Percentiles rank a stretch among this genome's conserved stretches.
Evolutionary conservation across 306 rosid genomes (phyloP).

Genomic region (Rosa lucieae): DNA sequence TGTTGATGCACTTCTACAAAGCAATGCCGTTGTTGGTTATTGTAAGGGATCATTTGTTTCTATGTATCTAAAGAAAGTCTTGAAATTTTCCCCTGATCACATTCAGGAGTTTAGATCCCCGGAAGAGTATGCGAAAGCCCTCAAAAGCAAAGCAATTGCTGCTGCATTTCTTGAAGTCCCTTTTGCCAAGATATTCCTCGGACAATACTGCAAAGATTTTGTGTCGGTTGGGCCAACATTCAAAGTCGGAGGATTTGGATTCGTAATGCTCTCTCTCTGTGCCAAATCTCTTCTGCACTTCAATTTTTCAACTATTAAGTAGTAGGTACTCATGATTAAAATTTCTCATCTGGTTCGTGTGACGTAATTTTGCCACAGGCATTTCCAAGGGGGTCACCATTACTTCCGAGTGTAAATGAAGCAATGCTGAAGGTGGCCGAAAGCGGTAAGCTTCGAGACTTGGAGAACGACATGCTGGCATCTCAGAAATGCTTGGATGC

Average conservation of each 20-base stretch:
- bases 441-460: conserved; percentile 20
- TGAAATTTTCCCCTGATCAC: conserved; percentile 10
- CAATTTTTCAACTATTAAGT: background rate
- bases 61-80: conserved; percentile 29
- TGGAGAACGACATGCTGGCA: conserved; percentile 44
- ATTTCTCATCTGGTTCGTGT: too few relatives aligned
- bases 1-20: conserved; percentile 25
- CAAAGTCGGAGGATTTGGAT: conserved; percentile 51
- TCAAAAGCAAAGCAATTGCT: conserved; percentile 38
- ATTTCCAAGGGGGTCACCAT: conserved; percentile 37
- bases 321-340: background rate
- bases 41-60: conserved; percentile 35
- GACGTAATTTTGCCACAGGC: conserved; percentile 26
- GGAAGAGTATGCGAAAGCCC: conserved; percentile 36
- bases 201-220: conserved; percentile 40
- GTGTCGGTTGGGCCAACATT: conserved; percentile 34
- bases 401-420: conserved; percentile 29
- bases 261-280: background rate
- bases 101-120: conserved; percentile 25
- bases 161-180: conserved; percentile 48
- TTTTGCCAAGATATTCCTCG: conserved; percentile 43
- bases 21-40: conserved; percentile 37
- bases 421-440: conserved; percentile 39
- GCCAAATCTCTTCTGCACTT: background rate
- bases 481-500: conserved; percentile 28